Base-by-base conservation (phyloP, 352 stramenopile genomes). In the Phytophthora brassicae region DNA sequence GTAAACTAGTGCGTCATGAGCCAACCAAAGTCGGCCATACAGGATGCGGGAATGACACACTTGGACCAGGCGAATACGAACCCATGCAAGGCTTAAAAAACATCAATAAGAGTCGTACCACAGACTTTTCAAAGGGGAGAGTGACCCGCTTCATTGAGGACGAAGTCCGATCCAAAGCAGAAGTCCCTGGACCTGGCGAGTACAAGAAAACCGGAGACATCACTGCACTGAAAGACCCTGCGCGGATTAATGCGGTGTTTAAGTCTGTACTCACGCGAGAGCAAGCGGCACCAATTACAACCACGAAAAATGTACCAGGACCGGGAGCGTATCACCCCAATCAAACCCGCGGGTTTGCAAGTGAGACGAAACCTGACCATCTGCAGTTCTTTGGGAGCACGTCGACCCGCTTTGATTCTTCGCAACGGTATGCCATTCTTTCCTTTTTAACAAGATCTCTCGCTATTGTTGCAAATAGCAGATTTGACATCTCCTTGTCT, bases 381-480 rank as follows among this genome's bases (percentile, higher is more conserved):
- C 60, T 93, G 17, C 84, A 93, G 58, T 93, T 91, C 57, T 93
- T 93, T 49, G 84, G 84, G 3, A 91, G 84, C 39, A 93, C 84
- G 1, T 78, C 65, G n/a, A 79, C 70, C 8, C 81, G 84, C 0
- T 93, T 93, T 28, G 73, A 84, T n/a, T 26, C 56, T 16, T 58
- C 48, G 0, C 72, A 75, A 46, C 75, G 74, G 70, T 81, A 60
- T 20, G 50, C 42, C n/a, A n/a, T n/a, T n/a, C n/a, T n/a, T n/a
- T n/a, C n/a, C n/a, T n/a, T n/a, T n/a, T n/a, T n/a, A n/a, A n/a
- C n/a, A n/a, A n/a, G 7, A 2, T 12, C 12, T 29, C 12, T 17
- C 20, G 17, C 22, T 17, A 16, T 35, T 9, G 2, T n/a, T 54
- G 2, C 16, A 12, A 20, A 13, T n/a, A 59, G 12, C 16, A 64